Conservation (phyloP, 805 yeast species). For the Kodamaea hsintzibuensis region DNA sequence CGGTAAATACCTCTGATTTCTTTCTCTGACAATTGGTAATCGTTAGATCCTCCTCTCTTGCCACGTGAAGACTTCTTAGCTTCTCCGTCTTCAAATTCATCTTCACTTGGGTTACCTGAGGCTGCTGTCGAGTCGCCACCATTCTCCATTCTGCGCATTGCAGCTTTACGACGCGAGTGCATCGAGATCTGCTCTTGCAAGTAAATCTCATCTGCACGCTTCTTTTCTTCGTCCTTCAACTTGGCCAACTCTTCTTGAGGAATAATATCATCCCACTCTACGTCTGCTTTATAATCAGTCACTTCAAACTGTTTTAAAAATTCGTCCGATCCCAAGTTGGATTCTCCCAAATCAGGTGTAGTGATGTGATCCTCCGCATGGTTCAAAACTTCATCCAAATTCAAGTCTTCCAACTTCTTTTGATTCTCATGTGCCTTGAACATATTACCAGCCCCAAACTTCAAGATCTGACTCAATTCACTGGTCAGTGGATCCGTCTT, state of each 20-base stretch:
- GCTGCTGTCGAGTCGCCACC: slow-evolving; percentile 13
- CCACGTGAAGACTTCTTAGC: slow-evolving; percentile 24
- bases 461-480: slow-evolving; percentile 88
- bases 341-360: slow-evolving; percentile 94
- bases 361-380: slow-evolving; percentile 98
- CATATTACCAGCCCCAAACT: slow-evolving; percentile 99
- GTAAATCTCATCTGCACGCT: slow-evolving; percentile 80
- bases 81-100: slow-evolving; percentile 39
- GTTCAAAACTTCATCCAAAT: slow-evolving; percentile 90
- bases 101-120: slow-evolving; percentile 15
- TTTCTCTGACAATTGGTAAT: slow-evolving; percentile 68
- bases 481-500: slow-evolving; percentile 76
- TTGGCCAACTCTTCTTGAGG: slow-evolving; percentile 90
- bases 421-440: slow-evolving; percentile 94
- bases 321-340: slow-evolving; percentile 98
- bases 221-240: slow-evolving; percentile 88
- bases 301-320: slow-evolving; percentile 96
- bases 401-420: slow-evolving; percentile 90
- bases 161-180: slow-evolving; percentile 78
- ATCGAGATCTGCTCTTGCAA: slow-evolving; percentile 87
- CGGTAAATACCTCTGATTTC: slow-evolving; percentile 86
- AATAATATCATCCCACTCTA: slow-evolving; percentile 98
- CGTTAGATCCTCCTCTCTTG: slow-evolving; percentile 28
- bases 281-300: slow-evolving; percentile 97
- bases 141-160: slow-evolving; percentile 55